A percentile compares a stretch with the other conserved stretches of the same genome.
phyloP scores from a whole-genome alignment of 441 rosid species.

The Jatropha podagrica region DNA sequence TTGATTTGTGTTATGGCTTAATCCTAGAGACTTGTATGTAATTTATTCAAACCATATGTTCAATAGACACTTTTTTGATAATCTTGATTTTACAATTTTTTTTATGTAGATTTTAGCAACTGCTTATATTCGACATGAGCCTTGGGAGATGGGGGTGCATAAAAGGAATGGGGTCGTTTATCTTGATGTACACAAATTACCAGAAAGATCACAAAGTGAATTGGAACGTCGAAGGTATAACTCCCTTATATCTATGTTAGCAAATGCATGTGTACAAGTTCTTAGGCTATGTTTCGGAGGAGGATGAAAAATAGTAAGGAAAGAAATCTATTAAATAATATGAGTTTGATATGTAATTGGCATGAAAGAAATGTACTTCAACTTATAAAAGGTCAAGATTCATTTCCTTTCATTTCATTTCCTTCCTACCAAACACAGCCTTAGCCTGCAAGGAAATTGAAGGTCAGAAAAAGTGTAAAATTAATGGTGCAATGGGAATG shows the following conservation, averaged over 20 bases:
- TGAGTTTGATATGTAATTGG: too few species aligned
- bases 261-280: not conserved
- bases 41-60: not conserved
- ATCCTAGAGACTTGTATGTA: not conserved
- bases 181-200: slow-evolving; percentile 92
- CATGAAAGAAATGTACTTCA: too few species aligned
- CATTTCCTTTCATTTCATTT: too few species aligned
- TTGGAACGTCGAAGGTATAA: slow-evolving; percentile 81
- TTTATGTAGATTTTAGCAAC: slow-evolving; percentile 71
- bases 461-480: not conserved
- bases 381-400: too few species aligned
- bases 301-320: too few species aligned
- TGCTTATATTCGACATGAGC: slow-evolving; percentile 78
- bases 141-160: slow-evolving; percentile 99
- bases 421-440: too few species aligned
- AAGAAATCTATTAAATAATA: too few species aligned
- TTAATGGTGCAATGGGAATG: not conserved
- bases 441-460: not conserved
- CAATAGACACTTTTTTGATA: not conserved
- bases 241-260: not conserved
- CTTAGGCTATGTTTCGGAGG: too few species aligned
- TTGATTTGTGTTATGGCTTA: not conserved
- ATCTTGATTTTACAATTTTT: not conserved
- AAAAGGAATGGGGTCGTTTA: slow-evolving; percentile 92
- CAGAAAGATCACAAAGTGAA: slow-evolving; percentile 80